Conservation (phyloP, 2,329 filamentous ascomycete genomes). For the Diaporthe humulicola region DNA sequence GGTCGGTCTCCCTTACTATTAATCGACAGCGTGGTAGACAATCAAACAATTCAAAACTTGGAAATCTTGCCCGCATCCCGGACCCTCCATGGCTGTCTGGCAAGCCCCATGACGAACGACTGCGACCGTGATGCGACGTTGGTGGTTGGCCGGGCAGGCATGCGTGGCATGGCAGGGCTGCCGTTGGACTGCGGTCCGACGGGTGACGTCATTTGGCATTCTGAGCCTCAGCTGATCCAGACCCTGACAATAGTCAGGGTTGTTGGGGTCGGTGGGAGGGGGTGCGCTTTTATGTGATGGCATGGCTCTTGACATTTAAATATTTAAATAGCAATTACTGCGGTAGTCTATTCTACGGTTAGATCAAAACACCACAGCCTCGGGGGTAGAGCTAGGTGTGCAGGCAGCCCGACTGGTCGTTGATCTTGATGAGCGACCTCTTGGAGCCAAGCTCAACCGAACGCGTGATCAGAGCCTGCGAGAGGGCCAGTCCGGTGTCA, state of each 20-base stretch:
- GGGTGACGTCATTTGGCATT: conserved; percentile 34
- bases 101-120: conserved; percentile 18
- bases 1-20: too few relatives aligned
- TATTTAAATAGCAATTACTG: too few relatives aligned
- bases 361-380: too few relatives aligned
- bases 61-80: conserved; percentile 18
- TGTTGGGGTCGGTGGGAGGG: too few relatives aligned
- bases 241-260: not conserved
- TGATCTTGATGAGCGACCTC: conserved; percentile 31
- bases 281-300: too few relatives aligned
- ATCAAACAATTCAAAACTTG: conserved; percentile 15
- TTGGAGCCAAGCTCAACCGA: conserved; percentile 35
- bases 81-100: not conserved
- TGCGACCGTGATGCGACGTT: conserved; percentile 19
- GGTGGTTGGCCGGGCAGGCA: not conserved
- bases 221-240: conserved; percentile 5
- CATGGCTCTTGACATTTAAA: too few relatives aligned
- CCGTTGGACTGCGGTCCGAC: not conserved
- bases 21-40: not conserved
- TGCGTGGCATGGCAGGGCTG: too few relatives aligned
- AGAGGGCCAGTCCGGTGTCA: not conserved
- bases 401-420: conserved; percentile 36
- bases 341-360: too few relatives aligned
- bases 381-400: conserved; percentile 23
- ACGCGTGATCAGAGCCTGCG: conserved; percentile 34